These are phyloP conservation scores for Boletus coccyginus DNA, from an alignment of 768 basidiomycete species.

Conservation along the genomic window DNA sequence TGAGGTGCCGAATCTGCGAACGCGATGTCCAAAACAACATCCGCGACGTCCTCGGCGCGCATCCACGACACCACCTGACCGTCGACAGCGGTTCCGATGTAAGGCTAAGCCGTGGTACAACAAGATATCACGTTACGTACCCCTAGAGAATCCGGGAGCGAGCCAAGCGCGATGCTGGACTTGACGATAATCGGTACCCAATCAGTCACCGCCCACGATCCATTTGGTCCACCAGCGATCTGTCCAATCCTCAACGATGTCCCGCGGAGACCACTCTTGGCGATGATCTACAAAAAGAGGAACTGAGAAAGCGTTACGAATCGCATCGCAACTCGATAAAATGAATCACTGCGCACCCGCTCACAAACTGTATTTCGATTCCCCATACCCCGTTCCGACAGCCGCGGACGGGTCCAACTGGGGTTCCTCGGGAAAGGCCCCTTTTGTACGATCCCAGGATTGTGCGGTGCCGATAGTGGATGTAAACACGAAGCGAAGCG, in stretches of 20 bases:
- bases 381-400: background rate
- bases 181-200: slow-evolving; percentile 1
- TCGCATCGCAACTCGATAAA: background rate
- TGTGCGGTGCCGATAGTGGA: background rate
- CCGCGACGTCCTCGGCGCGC: background rate
- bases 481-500: background rate
- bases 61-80: background rate
- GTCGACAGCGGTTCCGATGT: background rate
- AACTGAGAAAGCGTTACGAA: background rate
- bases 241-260: background rate
- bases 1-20: background rate
- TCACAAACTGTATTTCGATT: background rate
- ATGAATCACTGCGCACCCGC: background rate
- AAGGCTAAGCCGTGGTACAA: background rate
- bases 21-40: background rate
- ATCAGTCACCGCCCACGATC: background rate
- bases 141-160: background rate
- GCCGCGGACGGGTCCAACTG: background rate
- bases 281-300: background rate
- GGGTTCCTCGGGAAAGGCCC: background rate
- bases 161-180: background rate
- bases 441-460: background rate
- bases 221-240: background rate
- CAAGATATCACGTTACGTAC: background rate
- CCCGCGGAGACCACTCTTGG: background rate